Base-by-base conservation (phyloP, 2,329 filamentous ascomycete genomes). In the Corniculantispora saksenae region DNA sequence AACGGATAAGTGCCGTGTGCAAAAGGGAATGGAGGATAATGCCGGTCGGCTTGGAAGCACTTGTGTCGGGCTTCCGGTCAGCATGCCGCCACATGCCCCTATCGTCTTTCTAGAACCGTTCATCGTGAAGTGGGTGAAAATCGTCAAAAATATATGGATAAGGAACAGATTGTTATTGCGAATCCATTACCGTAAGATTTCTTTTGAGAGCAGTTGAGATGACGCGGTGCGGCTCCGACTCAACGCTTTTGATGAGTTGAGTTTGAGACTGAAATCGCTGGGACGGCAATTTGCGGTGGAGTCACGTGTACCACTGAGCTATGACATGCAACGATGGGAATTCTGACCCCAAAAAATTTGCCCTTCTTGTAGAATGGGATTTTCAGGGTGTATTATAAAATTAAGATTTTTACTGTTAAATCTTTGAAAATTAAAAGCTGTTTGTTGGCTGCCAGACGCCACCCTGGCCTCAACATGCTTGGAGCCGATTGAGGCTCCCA, bases 261-360 rank as follows among this genome's bases (percentile, higher is more conserved):
- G 27, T 45, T 61, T 4, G 19, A 32, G 59, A 35, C 48, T n/a
- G 10, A 29, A 32, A 51, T 47, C 12, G 19, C 17, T 19, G 19
- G n/a, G 21, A 53, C 29, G 15, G 29, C 15, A 21, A 10, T 56
- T 61, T 29, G 55, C 50, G 23, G 29, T 35, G 5, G 50, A 29
- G 63, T 65, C 63, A 65, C 63, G 63, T 65, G 63, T 47, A 51
- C 10, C 53, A 10, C 29, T 35, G 13, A 45, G 17, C n/a, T 10
- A 38, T 35, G 43, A 32, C 23, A 40, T 48, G 8, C 35, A 27
- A 43, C 35, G 32, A 21, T 35, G 21, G 35, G 23, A 21, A 23
- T 23, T n/a, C 10, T 10, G 19, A n/a, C 43, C 3, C 21, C n/a
- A 55, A 55, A 23, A 13, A 13, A 3, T 10, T 43, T 27, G 12